Base-by-base conservation (phyloP, 2,329 filamentous ascomycete species). In the Hansfordia pulvinata region DNA sequence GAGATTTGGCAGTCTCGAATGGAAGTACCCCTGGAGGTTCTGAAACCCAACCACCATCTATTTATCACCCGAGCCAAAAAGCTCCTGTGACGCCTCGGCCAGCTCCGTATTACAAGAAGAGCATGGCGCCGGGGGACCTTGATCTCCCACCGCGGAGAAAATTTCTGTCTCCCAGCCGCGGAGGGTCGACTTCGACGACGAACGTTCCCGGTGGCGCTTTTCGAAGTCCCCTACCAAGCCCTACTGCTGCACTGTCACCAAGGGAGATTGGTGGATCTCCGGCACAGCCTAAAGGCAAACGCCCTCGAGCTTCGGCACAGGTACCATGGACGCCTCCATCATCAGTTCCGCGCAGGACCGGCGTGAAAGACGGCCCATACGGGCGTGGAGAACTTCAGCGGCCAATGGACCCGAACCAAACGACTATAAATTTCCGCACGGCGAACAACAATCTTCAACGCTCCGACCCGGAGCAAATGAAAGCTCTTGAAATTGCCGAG, bases 241-340 rank as follows among this genome's bases (percentile, higher is more conserved):
- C 39, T 11, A 24, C 15, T n/a, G 22, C 24, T n/a, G 26, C 21
- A 9, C 9, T 20, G 19, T 15, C 15, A 10, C 30, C 28, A 25
- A 20, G 20, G 29, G n/a, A 10, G 14, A 18, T 26, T 12, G 9
- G 13, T 20, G 20, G 6, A 11, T n/a, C 23, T 19, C 15, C 22
- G 10, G 14, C 28, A 19, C 27, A 21, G 23, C 23, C 33, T 12
- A 20, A 24, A 21, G 17, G 23, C 5, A 28, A 26, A 24, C 20
- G 12, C 6, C 31, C 19, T 18, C 35, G 17, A 17, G 38, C 23
- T 20, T 38, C 25, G 16, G 28, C 30, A 3, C 29, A 39, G 12
- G 30, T 24, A 12, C 43, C 44, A 10, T 48, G 44, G 46, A 42
- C 42, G 6, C 44, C 46, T 11, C 46, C 46, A 23, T 46, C 44